Conservation (phyloP, 2,329 filamentous ascomycete species). For the Emergomyces pasteurianus region DNA sequence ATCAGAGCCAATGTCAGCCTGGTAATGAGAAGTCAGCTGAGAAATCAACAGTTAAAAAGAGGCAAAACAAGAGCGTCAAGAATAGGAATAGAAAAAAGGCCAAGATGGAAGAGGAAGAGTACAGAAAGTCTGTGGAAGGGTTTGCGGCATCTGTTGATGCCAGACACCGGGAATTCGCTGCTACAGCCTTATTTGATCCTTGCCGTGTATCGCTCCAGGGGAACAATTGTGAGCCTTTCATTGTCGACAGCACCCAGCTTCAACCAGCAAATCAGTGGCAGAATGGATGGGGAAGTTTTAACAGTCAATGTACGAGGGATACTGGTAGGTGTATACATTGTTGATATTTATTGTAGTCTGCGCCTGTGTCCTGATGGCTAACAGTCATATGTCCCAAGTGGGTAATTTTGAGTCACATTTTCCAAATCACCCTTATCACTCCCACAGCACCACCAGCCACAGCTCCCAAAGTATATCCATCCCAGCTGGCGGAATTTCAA, state of each 20-base stretch:
- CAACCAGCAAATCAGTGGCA: background rate
- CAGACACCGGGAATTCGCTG: background rate
- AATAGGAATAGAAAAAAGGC: background rate
- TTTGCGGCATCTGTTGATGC: background rate
- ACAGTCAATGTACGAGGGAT: background rate
- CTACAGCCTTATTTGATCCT: background rate
- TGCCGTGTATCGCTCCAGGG: background rate
- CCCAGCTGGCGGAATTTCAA: background rate
- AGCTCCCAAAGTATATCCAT: background rate
- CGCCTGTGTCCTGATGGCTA: background rate
- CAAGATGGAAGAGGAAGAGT: background rate
- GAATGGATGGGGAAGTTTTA: background rate
- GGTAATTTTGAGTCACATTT: background rate
- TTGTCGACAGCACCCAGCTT: background rate
- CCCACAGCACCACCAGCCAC: background rate
- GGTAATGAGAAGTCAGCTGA: background rate
- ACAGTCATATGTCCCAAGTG: background rate
- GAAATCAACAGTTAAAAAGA: background rate
- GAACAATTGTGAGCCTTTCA: background rate
- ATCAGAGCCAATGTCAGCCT: too few relatives aligned
- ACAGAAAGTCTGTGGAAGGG: background rate
- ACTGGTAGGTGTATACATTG: background rate
- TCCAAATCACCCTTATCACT: background rate
- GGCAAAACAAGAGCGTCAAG: background rate
- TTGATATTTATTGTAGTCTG: background rate